These are phyloP conservation scores for Ascochyta lentis DNA, from an alignment of 2,329 filamentous ascomycete species.

Conservation along the genomic window DNA sequence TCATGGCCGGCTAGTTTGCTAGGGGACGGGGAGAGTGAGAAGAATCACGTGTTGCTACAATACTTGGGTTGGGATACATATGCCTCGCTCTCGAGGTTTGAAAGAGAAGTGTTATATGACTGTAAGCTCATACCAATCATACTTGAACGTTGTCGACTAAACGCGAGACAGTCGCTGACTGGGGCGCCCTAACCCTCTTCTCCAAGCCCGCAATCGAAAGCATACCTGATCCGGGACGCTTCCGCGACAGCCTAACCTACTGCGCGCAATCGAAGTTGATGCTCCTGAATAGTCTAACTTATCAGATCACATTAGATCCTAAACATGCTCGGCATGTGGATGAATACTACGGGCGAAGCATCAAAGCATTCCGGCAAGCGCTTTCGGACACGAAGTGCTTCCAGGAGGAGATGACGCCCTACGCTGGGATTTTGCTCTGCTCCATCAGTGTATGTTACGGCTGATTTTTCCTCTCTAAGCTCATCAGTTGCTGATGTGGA, in stretches of 20 bases:
- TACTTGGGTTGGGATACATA: constrained; percentile 4
- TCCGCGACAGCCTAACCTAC: constrained; percentile 5
- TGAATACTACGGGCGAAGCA: constrained; percentile 16
- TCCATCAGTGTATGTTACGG: constrained; percentile 8
- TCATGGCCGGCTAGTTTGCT: neutral
- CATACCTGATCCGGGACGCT: constrained; percentile 3
- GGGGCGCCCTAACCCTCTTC: constrained; percentile 14
- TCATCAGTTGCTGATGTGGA: neutral
- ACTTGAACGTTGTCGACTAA: neutral
- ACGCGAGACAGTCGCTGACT: constrained; percentile 10
- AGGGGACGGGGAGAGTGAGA: neutral
- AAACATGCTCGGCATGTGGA: constrained; percentile 7
- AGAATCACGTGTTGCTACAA: constrained; percentile 6
- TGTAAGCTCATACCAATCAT: neutral
- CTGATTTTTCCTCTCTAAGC: neutral
- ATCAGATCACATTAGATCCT: constrained; percentile 11
- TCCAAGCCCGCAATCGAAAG: constrained; percentile 5
- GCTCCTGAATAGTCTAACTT: constrained; percentile 15
- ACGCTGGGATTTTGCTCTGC: constrained; percentile 8
- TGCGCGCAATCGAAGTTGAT: constrained; percentile 11
- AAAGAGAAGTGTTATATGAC: constrained; percentile 16
- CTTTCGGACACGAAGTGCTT: constrained; percentile 2
- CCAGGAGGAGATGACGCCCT: constrained; percentile 12
- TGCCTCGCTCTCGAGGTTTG: neutral
- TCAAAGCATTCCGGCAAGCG: constrained; percentile 7